Conservation (phyloP, 208 protist genomes). For the Zelonia costaricensis region DNA sequence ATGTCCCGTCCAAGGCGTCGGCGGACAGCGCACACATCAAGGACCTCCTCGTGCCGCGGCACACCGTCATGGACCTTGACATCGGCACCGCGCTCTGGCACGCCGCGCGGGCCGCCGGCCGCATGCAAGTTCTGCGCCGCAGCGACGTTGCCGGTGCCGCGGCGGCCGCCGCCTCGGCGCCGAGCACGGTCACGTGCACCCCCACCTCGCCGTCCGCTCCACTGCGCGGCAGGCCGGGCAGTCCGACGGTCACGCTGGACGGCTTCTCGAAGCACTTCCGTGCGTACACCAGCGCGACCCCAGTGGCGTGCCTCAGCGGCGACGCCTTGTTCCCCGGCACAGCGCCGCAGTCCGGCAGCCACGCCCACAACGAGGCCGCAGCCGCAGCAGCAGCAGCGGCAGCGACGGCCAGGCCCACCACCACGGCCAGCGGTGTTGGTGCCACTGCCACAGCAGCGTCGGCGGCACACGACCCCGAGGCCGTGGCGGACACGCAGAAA, state of each 20-base stretch:
- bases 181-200: not conserved
- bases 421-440: too few species aligned
- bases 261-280: slow-evolving; percentile 50
- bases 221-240: not conserved
- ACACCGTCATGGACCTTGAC: slow-evolving; percentile 96
- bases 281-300: slow-evolving; percentile 10
- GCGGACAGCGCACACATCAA: slow-evolving; percentile 51
- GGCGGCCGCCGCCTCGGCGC: not conserved
- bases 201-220: not conserved
- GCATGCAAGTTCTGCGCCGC: slow-evolving; percentile 65
- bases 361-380: too few species aligned
- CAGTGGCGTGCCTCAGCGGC: not conserved
- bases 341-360: not conserved
- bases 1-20: slow-evolving; percentile 55
- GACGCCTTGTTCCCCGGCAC: not conserved
- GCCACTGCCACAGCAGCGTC: not conserved
- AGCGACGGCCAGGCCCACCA: too few species aligned
- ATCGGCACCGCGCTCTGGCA: slow-evolving; percentile 96
- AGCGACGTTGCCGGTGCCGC: slow-evolving; percentile 28
- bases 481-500: slow-evolving; percentile 15
- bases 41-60: slow-evolving; percentile 71
- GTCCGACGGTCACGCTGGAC: slow-evolving; percentile 20
- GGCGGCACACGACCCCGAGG: slow-evolving; percentile 2
- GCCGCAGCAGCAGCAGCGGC: not conserved
- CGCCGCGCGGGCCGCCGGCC: slow-evolving; percentile 79